phyloP scores from a whole-genome alignment of 805 yeast genomes.

The Metschnikowia henanensis region DNA sequence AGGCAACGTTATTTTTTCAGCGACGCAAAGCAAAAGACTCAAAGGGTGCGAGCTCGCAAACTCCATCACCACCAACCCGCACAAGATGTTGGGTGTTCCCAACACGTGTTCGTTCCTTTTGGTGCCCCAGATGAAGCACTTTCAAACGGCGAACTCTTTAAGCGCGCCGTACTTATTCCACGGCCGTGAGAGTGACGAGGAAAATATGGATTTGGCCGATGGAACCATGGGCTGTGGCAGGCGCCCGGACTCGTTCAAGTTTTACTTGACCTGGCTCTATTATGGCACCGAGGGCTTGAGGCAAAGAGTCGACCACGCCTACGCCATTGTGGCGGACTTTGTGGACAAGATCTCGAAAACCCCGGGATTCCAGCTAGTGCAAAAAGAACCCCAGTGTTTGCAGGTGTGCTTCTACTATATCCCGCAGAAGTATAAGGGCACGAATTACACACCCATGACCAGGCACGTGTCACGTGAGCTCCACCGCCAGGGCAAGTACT shows the following conservation, averaged over 20 bases:
- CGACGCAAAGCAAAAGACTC: slow-evolving; percentile 43
- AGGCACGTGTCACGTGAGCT: slow-evolving; percentile 59
- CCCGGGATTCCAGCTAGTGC: slow-evolving; percentile 54
- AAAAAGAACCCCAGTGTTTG: slow-evolving; percentile 67
- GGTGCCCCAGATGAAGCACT: slow-evolving; percentile 63
- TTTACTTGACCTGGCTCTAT: slow-evolving; percentile 79
- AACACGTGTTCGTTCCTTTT: slow-evolving; percentile 72
- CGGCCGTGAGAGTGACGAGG: slow-evolving; percentile 47
- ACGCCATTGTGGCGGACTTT: slow-evolving; percentile 60
- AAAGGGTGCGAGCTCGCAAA: slow-evolving; percentile 67
- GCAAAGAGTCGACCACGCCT: slow-evolving; percentile 72
- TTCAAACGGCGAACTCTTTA: slow-evolving; percentile 73
- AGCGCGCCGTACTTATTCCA: slow-evolving; percentile 84
- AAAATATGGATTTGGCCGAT: slow-evolving; percentile 75
- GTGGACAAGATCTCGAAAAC: slow-evolving; percentile 39
- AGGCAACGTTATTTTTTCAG: slow-evolving; percentile 74
- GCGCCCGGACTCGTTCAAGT: slow-evolving; percentile 76
- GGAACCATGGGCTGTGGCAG: slow-evolving; percentile 95
- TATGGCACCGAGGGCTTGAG: slow-evolving; percentile 70
- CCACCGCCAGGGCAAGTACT: slow-evolving; percentile 62
- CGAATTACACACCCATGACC: slow-evolving; percentile 50
- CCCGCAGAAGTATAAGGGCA: slow-evolving; percentile 35
- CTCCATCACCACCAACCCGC: slow-evolving; percentile 81
- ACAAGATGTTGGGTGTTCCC: slow-evolving; percentile 88
- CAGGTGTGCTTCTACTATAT: slow-evolving; percentile 82